Conservation (phyloP, 805 yeast genomes). For the Blastobotrys parvus region DNA sequence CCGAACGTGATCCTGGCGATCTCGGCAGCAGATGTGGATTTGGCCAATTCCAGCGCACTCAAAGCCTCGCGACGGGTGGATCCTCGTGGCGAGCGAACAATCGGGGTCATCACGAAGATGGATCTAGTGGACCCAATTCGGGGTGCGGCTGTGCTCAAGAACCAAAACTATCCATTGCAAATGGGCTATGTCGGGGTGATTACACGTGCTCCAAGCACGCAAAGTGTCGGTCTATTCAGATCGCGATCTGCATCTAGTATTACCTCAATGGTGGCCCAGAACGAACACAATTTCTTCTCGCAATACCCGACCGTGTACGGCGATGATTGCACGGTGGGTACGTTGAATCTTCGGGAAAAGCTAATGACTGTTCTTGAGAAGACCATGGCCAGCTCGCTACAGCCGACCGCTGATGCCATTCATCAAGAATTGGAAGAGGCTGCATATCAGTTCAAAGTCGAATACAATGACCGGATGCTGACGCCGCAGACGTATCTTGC, state of each 20-base stretch:
- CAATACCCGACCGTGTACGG: slow-evolving; percentile 42
- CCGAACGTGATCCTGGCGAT: slow-evolving; percentile 95
- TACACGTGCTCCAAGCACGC: slow-evolving; percentile 54
- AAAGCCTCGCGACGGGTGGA: slow-evolving; percentile 84
- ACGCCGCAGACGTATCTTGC: slow-evolving; percentile 94
- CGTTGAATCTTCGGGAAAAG: slow-evolving; percentile 64
- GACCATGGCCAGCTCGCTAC: slow-evolving; percentile 82
- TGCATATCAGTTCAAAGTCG: slow-evolving; percentile 86
- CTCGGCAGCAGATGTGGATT: slow-evolving; percentile 95
- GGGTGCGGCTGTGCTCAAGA: slow-evolving; percentile 62
- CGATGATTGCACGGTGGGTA: slow-evolving; percentile 68
- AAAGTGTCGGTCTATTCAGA: slow-evolving; percentile 38
- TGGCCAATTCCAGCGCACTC: slow-evolving; percentile 92
- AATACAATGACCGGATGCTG: slow-evolving; percentile 86
- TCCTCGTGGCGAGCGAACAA: slow-evolving; percentile 90
- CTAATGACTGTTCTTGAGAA: slow-evolving; percentile 80
- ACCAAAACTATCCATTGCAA: slow-evolving; percentile 77
- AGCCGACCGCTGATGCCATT: slow-evolving; percentile 79
- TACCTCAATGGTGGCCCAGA: slow-evolving; percentile 34
- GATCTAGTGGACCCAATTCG: slow-evolving; percentile 75
- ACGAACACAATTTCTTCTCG: slow-evolving; percentile 54
- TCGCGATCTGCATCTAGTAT: slow-evolving; percentile 47
- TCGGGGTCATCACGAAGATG: slow-evolving; percentile 91
- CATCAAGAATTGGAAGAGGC: slow-evolving; percentile 92
- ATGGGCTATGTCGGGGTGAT: slow-evolving; percentile 99